Base-by-base conservation (phyloP, 2,329 filamentous ascomycete genomes). In the Arthrinium phaeospermum region DNA sequence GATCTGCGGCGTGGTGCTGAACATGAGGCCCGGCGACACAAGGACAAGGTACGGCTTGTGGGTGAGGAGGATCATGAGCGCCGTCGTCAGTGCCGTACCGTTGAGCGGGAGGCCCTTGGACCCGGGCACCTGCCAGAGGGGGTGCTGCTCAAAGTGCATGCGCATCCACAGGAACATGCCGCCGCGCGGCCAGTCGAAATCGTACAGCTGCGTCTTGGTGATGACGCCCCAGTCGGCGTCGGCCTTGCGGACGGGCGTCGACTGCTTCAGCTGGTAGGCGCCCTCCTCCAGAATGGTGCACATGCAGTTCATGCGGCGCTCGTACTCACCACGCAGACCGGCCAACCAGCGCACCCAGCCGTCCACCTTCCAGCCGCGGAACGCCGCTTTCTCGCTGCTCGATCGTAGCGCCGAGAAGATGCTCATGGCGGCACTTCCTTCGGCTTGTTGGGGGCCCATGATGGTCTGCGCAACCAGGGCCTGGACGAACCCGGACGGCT, bases 281-380 rank as follows among this genome's bases (percentile, higher is more conserved):
- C 92, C 89, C 6, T 89, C 88, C 78, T 96, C 93, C 19, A 98
- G 89, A 70, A 90, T 87, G 10, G 84, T 84, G 82, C 92, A 93
- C 94, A 98, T 97, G 75, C 85, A 83, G 77, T 89, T 89, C 94
- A 98, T 97, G 73, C 95, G 91, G 53, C 91, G 87, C 84, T 97
- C 94, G 83, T 98, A 98, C 77, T 91, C 90, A 72, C 92, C 94
- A 37, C 95, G 90, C 19, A 98, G 88, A 10, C 95, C 94, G 73
- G 92, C 93, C 34, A 98, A 90, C 95, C 95, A 98, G 75, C 94
- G 92, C 19, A 98, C 92, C 94, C 94, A 98, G 75, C 95, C 95
- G 73, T 91, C 91, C 74, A 92, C 90, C 78, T 93, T 88, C 95
- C 95, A 98, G 72, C 93, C 87, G 30, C 75, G 73, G 75, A 88